Evolutionary conservation across 2,329 filamentous ascomycete species (phyloP), one percentile per base, ranked within the genome.

Genomic region (Clonostachys rhizophaga): DNA sequence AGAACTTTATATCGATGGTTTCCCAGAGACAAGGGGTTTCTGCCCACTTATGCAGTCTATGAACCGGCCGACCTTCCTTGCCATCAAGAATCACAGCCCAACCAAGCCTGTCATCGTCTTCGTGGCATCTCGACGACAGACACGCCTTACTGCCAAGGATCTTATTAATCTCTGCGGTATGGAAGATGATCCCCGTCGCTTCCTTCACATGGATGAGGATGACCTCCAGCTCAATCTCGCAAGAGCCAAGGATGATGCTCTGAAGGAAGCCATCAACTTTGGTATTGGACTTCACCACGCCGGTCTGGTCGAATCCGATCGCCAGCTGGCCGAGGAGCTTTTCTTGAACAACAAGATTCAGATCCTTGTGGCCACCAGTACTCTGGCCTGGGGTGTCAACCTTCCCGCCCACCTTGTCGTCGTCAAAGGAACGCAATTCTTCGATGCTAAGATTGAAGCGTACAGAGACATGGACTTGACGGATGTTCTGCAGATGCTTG

Each of bases 381-480:
- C 95, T 0, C 79, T 99, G 24, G 94, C 94, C 1, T 99, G 94
- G 94, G 95, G 94, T 69, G 92, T 99, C 58, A 99, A 99, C 63
- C 73, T 99, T 58, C 95, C 95, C 0, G 94, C 95, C 2, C 95
- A 99, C 69, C 76, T 99, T 6, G 94, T 99, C 4, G 89, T 99
- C 2, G 95, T 99, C 50, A 99, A 99, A 66, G 94, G 94, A 46
- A 99, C 94, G 1, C 95, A 99, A 60, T 99, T 89, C 70, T 99
- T 95, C 62, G 94, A 99, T 58, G 94, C 94, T 37, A 99, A 99
- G 68, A 94, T 89, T 5, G 94, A 97, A 70, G 92, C 87, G 0
- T 99, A 99, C 70, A 94, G 89, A 62, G 95, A 99, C 65, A 99
- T 99, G 95, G 94, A 99, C 63, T 72, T 99, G 49, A 99, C 94